Percentiles rank a stretch among this genome's conserved stretches.
These are phyloP conservation scores for Trichoderma pleuroti DNA, from an alignment of 2,329 filamentous ascomycete genomes.

Conservation along the genomic window DNA sequence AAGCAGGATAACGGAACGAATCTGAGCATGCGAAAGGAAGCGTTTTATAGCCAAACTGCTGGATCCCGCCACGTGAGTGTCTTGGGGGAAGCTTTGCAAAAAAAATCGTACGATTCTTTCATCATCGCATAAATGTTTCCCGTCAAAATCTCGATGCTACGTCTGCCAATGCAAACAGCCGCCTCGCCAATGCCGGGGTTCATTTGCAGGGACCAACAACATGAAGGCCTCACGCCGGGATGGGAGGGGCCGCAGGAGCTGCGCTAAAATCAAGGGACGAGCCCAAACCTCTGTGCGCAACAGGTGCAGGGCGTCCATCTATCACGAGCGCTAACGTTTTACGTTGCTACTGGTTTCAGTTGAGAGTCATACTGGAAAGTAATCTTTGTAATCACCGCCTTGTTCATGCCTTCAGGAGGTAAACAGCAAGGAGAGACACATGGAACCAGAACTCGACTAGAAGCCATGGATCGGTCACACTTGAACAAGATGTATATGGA, in stretches of 20 bases:
- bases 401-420: background rate
- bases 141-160: background rate
- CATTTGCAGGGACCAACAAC: background rate
- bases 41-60: slow-evolving; percentile 8
- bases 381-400: background rate
- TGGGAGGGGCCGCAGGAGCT: slow-evolving; percentile 2
- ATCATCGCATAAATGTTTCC: slow-evolving; percentile 16
- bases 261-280: background rate
- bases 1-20: background rate
- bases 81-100: background rate
- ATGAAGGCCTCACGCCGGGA: background rate
- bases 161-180: background rate
- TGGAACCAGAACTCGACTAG: background rate
- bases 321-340: slow-evolving; percentile 9
- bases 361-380: background rate
- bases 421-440: background rate
- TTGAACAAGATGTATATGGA: background rate
- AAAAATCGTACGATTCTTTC: slow-evolving; percentile 20
- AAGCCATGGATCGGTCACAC: background rate
- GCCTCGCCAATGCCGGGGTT: background rate
- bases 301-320: background rate
- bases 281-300: background rate
- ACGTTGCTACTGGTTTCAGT: slow-evolving; percentile 10
- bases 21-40: background rate
- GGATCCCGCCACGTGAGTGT: slow-evolving; percentile 5